Evolutionary conservation across 2,329 filamentous ascomycete genomes (phyloP).

Genomic region (Coleophoma eucalyptorum): DNA sequence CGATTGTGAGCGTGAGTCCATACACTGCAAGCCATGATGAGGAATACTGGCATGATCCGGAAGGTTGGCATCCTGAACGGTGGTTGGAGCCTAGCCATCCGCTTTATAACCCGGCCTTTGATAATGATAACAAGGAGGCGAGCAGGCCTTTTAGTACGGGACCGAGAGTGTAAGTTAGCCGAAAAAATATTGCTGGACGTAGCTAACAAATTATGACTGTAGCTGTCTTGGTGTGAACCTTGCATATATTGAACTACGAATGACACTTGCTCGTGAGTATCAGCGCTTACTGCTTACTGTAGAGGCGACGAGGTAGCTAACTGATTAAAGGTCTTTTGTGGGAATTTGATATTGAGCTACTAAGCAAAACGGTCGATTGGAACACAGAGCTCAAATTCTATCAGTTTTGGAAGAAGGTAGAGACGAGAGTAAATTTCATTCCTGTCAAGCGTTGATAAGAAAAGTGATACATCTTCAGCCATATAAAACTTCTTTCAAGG

Average conservation of each 20-base stretch:
- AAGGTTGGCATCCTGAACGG: constrained; percentile 27
- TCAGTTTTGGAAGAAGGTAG: not conserved
- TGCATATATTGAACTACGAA: not conserved
- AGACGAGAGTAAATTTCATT: not conserved
- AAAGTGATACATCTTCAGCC: too few species aligned
- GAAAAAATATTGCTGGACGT: not conserved
- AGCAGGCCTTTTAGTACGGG: constrained; percentile 21
- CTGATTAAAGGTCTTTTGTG: not conserved
- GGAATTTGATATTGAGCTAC: not conserved
- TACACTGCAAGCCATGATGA: constrained; percentile 24
- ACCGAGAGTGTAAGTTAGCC: not conserved
- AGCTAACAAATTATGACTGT: not conserved
- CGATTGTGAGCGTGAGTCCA: constrained; percentile 12
- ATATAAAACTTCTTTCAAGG: too few species aligned
- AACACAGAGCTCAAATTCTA: not conserved
- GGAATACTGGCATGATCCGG: constrained; percentile 17
- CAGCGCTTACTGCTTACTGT: not conserved
- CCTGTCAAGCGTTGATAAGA: too few species aligned
- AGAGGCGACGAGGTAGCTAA: not conserved
- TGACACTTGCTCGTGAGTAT: not conserved
- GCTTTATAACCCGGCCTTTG: constrained; percentile 22
- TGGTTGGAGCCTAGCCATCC: constrained; percentile 26
- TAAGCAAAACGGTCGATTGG: not conserved
- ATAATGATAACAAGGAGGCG: constrained; percentile 20
- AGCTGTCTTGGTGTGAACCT: not conserved